These are phyloP conservation scores for Nicotiana paniculata DNA, from an alignment of 257 asterid genomes.

Conservation along the genomic window DNA sequence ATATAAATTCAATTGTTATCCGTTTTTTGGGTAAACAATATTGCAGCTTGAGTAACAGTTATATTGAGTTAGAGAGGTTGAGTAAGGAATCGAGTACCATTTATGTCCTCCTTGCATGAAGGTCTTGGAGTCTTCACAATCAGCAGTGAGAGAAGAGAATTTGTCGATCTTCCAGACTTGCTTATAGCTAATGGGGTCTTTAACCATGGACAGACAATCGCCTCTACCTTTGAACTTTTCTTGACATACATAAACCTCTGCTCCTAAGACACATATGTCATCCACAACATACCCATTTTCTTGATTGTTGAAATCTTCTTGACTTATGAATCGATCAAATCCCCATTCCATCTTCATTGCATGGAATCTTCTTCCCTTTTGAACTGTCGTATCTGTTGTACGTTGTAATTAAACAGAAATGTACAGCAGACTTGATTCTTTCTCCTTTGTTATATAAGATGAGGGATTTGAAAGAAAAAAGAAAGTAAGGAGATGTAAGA, in stretches of 20 bases:
- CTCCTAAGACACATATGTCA: slow-evolving; percentile 56
- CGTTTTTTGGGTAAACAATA: no score
- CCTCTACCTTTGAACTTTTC: slow-evolving; percentile 34
- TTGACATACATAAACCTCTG: slow-evolving; percentile 45
- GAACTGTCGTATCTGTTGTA: neutral
- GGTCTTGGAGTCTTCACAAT: no score
- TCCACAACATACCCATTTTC: slow-evolving; percentile 45
- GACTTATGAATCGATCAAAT: slow-evolving; percentile 50
- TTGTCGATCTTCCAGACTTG: neutral
- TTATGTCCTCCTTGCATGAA: slow-evolving; percentile 24
- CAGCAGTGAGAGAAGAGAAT: no score
- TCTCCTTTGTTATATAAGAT: neutral
- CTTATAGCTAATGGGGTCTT: slow-evolving; percentile 40
- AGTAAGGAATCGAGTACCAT: slow-evolving; percentile 30
- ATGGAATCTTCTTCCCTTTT: slow-evolving; percentile 48
- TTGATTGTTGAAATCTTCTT: slow-evolving; percentile 32
- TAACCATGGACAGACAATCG: slow-evolving; percentile 50
- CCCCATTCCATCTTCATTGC: slow-evolving; percentile 49
- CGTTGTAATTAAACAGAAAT: neutral
- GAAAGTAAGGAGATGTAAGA: neutral
- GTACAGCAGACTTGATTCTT: neutral
- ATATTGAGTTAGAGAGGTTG: neutral
- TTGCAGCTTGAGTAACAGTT: no score
- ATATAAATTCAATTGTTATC: no score
- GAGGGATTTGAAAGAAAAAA: neutral